Conservation (phyloP, 164 flowering plant species). For the Buxus sempervirens region DNA sequence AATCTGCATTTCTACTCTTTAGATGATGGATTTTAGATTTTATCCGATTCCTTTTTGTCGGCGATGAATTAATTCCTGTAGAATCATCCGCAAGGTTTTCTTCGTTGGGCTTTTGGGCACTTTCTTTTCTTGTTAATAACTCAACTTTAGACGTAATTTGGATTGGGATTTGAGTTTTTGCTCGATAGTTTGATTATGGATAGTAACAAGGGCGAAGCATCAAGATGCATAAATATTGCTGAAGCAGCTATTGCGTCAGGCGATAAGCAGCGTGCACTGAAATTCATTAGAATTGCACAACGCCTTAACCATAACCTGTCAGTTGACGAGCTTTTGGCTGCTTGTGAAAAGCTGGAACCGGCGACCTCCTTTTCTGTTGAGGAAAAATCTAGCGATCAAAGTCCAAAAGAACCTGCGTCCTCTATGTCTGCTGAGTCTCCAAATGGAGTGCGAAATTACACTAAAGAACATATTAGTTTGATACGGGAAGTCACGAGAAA, state of each 20-base stretch:
- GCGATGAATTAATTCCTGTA: too few species aligned
- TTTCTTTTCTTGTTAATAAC: too few species aligned
- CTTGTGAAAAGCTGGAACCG: conserved; percentile 50
- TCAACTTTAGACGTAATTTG: too few species aligned
- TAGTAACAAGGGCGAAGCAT: conserved; percentile 92
- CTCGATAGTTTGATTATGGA: conserved; percentile 74
- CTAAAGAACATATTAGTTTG: conserved; percentile 63
- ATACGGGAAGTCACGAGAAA: conserved; percentile 55
- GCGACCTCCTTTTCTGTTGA: conserved; percentile 19
- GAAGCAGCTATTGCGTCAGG: conserved; percentile 73
- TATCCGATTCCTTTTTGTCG: too few species aligned
- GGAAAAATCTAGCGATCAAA: conserved; percentile 17
- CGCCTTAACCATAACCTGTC: conserved; percentile 54
- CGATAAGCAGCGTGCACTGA: conserved; percentile 66
- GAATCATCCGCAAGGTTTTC: too few species aligned
- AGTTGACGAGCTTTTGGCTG: conserved; percentile 54
- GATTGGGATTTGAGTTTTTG: too few species aligned
- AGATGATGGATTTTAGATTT: too few species aligned
- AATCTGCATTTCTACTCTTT: too few species aligned
- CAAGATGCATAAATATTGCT: conserved; percentile 65
- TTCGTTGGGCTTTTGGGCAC: too few species aligned
- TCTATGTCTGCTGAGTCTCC: conserved; percentile 15
- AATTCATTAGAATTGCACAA: conserved; percentile 67
- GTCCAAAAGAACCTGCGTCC: conserved; percentile 13
- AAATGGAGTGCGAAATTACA: conserved; percentile 48